phyloP scores from a whole-genome alignment of 352 stramenopile genomes.

The Pythium rishiriense region DNA sequence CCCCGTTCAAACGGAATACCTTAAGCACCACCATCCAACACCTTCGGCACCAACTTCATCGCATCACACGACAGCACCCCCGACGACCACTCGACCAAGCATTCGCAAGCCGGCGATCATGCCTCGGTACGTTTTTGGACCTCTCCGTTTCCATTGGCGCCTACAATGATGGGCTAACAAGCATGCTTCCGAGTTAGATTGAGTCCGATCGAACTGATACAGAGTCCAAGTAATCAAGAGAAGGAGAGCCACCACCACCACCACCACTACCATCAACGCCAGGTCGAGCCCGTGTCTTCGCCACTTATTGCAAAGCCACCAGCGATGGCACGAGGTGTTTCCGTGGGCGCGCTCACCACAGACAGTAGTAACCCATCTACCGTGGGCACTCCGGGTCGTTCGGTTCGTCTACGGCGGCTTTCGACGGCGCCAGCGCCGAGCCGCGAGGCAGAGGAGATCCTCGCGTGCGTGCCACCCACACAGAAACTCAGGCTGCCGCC shows the following conservation, averaged over 20 bases:
- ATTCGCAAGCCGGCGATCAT: constrained; percentile 1
- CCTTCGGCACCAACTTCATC: neutral
- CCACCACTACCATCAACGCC: constrained; percentile 6
- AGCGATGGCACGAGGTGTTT: constrained; percentile 24
- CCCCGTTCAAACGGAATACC: neutral
- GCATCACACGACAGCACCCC: neutral
- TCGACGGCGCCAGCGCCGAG: constrained; percentile 39
- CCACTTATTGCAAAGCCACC: neutral
- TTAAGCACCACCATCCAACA: neutral
- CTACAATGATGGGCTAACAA: neutral
- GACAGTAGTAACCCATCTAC: constrained; percentile 22
- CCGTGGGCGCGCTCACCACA: constrained; percentile 20
- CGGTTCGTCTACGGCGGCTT: constrained; percentile 40
- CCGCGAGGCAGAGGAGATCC: constrained; percentile 26
- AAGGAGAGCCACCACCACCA: constrained; percentile 6
- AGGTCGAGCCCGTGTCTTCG: neutral
- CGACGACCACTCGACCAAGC: neutral
- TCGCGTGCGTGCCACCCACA: neutral
- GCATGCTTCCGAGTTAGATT: constrained; percentile 26
- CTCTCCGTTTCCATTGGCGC: too few relatives aligned
- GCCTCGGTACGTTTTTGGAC: neutral
- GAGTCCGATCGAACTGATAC: constrained; percentile 37
- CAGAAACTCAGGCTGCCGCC: constrained; percentile 50
- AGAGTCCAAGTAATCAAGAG: constrained; percentile 20
- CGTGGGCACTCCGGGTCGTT: constrained; percentile 33